These are phyloP conservation scores for Tetrahymena elliotti DNA, from an alignment of 73 alveolate species.

Conservation along the genomic window DNA sequence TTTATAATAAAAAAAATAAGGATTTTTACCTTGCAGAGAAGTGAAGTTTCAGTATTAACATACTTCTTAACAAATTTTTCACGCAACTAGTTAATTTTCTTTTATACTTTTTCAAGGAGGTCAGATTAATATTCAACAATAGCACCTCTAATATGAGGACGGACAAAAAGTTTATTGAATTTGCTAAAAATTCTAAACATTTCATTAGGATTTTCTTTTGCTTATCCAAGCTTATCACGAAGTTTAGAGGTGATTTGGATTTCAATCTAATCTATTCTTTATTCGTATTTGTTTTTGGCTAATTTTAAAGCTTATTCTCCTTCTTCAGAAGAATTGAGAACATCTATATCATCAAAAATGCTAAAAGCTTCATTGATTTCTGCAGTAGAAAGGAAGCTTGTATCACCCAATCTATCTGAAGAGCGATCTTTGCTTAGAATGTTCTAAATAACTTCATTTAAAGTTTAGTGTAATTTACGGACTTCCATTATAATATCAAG, in stretches of 20 bases:
- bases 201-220: conserved; percentile 68
- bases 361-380: conserved; percentile 74
- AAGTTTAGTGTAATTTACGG: conserved; percentile 68
- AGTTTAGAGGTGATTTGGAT: conserved; percentile 66
- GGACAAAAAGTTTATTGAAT: conserved; percentile 75
- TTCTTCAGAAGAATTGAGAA: conserved; percentile 72
- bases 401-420: conserved; percentile 33
- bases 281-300: conserved; percentile 70
- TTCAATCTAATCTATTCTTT: conserved; percentile 78
- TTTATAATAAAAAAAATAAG: conserved; percentile 37
- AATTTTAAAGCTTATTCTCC: conserved; percentile 75
- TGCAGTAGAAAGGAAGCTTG: conserved; percentile 29
- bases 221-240: conserved; percentile 85
- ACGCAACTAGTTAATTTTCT: conserved; percentile 56
- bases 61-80: conserved; percentile 62
- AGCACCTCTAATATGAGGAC: conserved; percentile 87
- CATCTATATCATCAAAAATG: conserved; percentile 63
- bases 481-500: conserved; percentile 59
- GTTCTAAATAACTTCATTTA: conserved; percentile 56
- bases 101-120: conserved; percentile 60
- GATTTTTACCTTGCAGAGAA: neutral
- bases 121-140: conserved; percentile 89
- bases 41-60: conserved; percentile 56
- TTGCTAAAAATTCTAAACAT: conserved; percentile 85
- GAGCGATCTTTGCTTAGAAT: conserved; percentile 45